Base-by-base conservation (phyloP, 441 rosid species). In the Populus hybrid region DNA sequence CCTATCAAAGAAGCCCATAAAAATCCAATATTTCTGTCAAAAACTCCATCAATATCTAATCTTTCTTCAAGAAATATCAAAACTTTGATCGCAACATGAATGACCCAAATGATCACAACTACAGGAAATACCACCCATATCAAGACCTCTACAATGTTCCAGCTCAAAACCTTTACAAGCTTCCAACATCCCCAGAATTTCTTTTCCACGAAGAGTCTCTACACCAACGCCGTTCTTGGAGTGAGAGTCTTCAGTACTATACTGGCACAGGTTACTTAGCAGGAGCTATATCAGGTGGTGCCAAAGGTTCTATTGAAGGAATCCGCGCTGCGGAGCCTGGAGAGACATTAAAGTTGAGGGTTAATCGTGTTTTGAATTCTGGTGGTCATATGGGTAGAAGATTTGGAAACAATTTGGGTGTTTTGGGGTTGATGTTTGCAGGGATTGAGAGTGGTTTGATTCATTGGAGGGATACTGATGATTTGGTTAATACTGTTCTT, bases 111-210 rank as follows among this genome's bases (percentile, higher is more conserved):
- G 75, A 81, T 3, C 46, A 81, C 24, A 81, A 69, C 26, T 75
- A 66, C 76, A 79, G 79, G 16, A 79, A 20, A 7, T 91, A 91
- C 80, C 84, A 89, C 69, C 95, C 93, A 0, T 89, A 89, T 85
- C 89, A 88, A 28, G 81, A 85, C 70, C 79, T 88, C 80, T 74
- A 83, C 67, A 78, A 85, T 77, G 74, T 82, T 54, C 91, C 89
- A 3, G 80, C 85, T 36, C 84, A 85, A 67, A 79, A 69, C 76
- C 86, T 89, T 26, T 89, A 89, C 79, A 84, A 84, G 35, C 83
- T 89, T 66, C 89, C 95, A 38, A 84, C 91, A 9, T 85, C 95
- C 46, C 95, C 95, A 1, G 89, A 90, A 50, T 87, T 71, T 79
- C 93, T 90, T 38, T 90, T 87, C 77, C 77, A 82, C 1, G 92